Conservation (phyloP, 441 rosid genomes). For the Cnidoscolus chayamansa region DNA sequence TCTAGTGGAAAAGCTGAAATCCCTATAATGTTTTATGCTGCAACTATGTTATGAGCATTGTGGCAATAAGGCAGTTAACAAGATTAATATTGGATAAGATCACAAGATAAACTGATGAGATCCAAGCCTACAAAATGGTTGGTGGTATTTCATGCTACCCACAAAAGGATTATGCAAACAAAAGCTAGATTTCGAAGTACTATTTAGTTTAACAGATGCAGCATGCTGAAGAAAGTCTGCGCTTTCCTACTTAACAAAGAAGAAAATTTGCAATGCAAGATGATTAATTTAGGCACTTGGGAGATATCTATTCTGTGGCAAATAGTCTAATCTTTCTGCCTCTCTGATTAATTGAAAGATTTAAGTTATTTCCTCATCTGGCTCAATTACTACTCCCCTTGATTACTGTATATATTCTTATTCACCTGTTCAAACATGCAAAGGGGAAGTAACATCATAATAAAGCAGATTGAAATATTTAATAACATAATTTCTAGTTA, state of each 20-base stretch:
- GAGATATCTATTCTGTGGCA: neutral
- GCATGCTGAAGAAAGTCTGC: neutral
- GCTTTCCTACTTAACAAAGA: neutral
- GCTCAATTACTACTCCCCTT: neutral
- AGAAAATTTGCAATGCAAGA: slow-evolving; percentile 4
- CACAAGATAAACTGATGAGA: neutral
- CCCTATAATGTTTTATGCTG: neutral
- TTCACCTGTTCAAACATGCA: neutral
- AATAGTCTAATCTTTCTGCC: neutral
- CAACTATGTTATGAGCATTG: neutral
- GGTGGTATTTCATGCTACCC: neutral
- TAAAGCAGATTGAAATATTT: neutral
- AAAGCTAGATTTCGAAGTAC: neutral
- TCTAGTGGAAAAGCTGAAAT: neutral
- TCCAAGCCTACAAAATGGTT: neutral
- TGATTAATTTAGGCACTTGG: neutral
- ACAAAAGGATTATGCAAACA: neutral
- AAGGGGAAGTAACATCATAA: neutral
- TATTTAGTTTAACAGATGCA: neutral
- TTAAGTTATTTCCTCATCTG: neutral
- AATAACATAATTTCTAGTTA: neutral
- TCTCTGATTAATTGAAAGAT: neutral
- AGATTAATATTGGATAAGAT: neutral
- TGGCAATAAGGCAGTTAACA: neutral
- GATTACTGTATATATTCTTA: neutral